These are phyloP conservation scores for Rhinocladiella similis DNA, from an alignment of 2,329 filamentous ascomycete species.

Conservation along the genomic window DNA sequence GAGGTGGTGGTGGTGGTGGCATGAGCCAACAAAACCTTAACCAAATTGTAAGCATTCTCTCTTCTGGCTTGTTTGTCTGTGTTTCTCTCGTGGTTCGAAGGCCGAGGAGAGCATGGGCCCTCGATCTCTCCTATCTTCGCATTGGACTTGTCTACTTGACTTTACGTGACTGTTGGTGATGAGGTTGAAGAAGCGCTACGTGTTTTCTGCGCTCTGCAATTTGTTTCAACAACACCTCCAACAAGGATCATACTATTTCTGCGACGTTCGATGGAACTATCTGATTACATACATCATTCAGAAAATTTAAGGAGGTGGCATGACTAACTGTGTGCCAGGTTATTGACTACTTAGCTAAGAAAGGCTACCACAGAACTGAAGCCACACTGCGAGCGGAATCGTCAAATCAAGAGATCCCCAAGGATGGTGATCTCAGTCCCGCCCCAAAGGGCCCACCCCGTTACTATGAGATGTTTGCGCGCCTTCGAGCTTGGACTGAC, in stretches of 20 bases:
- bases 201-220: no score
- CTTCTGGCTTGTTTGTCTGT: not conserved
- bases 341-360: slow-evolving; percentile 92
- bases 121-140: no score
- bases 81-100: not conserved
- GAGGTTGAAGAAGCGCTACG: no score
- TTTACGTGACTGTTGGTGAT: no score
- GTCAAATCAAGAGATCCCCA: slow-evolving; percentile 70
- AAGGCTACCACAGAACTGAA: slow-evolving; percentile 90
- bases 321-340: slow-evolving; percentile 54
- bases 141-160: no score
- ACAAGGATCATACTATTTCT: no score
- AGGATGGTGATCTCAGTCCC: slow-evolving; percentile 45
- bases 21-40: slow-evolving; percentile 90
- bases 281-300: no score
- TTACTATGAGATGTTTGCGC: slow-evolving; percentile 71
- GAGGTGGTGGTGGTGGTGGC: slow-evolving; percentile 29
- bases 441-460: slow-evolving; percentile 61
- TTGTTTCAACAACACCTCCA: no score
- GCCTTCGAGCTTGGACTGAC: slow-evolving; percentile 81
- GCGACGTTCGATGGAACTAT: no score
- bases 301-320: no score
- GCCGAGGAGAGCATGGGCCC: no score
- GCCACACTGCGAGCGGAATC: slow-evolving; percentile 91
- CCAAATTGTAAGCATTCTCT: slow-evolving; percentile 74